These are phyloP conservation scores for Brettanomyces nanus DNA, from an alignment of 805 yeast genomes.

Conservation along the genomic window DNA sequence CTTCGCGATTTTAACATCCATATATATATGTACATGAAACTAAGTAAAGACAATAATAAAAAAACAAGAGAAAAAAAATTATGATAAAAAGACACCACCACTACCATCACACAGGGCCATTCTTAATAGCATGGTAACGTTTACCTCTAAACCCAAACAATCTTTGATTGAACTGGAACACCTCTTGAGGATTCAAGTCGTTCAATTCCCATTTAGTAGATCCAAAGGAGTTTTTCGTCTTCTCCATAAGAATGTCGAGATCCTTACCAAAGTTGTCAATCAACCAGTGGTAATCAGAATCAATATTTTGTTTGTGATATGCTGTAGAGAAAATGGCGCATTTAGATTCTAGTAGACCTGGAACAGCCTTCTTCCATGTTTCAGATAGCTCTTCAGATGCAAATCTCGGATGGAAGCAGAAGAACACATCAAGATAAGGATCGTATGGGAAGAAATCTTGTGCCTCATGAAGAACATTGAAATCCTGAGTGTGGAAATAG, in stretches of 20 bases:
- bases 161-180: constrained; percentile 84
- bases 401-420: constrained; percentile 93
- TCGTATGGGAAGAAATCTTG: constrained; percentile 97
- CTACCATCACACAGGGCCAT: too few species aligned
- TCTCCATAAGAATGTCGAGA: constrained; percentile 73
- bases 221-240: constrained; percentile 63
- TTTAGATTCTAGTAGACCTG: constrained; percentile 84
- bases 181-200: constrained; percentile 86
- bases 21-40: too few species aligned
- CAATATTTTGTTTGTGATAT: constrained; percentile 66
- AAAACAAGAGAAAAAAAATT: too few species aligned
- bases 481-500: constrained; percentile 82
- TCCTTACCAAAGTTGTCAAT: constrained; percentile 59
- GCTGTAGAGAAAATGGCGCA: constrained; percentile 91
- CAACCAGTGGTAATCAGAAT: constrained; percentile 67
- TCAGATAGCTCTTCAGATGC: constrained; percentile 72
- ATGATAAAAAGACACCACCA: too few species aligned
- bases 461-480: constrained; percentile 83
- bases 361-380: constrained; percentile 78
- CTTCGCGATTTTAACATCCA: too few species aligned
- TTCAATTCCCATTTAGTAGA: constrained; percentile 93
- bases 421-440: constrained; percentile 89
- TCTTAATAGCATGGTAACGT: constrained; percentile 76
- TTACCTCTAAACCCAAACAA: constrained; percentile 93
- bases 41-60: too few species aligned